phyloP scores from a whole-genome alignment of 805 yeast species.

The Wickerhamomyces queroliae region DNA sequence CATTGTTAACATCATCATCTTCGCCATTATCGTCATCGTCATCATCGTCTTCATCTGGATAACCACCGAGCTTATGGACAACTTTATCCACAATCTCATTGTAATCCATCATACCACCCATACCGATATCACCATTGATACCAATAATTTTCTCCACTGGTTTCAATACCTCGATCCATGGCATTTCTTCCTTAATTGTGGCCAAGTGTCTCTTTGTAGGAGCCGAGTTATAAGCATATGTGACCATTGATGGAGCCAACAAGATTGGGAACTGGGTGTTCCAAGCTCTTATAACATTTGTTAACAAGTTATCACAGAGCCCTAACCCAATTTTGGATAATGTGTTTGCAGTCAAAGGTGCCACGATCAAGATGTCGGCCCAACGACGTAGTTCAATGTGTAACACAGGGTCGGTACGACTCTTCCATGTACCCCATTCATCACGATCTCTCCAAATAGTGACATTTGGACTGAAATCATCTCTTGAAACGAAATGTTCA shows the following conservation, averaged over 20 bases:
- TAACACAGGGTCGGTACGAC: conserved; percentile 82
- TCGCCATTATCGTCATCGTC: conserved; percentile 41
- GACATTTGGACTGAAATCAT: conserved; percentile 51
- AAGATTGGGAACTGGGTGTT: conserved; percentile 84
- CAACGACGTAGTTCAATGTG: conserved; percentile 93
- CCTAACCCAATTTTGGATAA: conserved; percentile 87
- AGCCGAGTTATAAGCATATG: conserved; percentile 84
- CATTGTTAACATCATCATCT: conserved; percentile 36
- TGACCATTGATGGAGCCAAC: conserved; percentile 94
- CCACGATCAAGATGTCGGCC: conserved; percentile 91
- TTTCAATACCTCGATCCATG: conserved; percentile 88
- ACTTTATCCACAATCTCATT: conserved; percentile 86
- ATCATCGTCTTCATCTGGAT: conserved; percentile 50
- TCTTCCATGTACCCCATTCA: conserved; percentile 89
- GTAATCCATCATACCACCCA: conserved; percentile 99
- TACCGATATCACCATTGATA: conserved; percentile 94
- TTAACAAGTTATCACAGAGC: conserved; percentile 84
- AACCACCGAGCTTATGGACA: conserved; percentile 62
- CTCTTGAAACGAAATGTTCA: conserved; percentile 63
- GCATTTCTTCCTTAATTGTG: conserved; percentile 81
- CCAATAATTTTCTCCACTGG: conserved; percentile 94
- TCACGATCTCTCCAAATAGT: conserved; percentile 91
- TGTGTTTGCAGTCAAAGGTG: conserved; percentile 94
- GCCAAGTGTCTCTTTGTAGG: conserved; percentile 80
- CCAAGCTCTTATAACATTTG: conserved; percentile 94